These are phyloP conservation scores for Cryptosporidium ubiquitum DNA, from an alignment of 169 alveolate genomes.

Conservation along the genomic window DNA sequence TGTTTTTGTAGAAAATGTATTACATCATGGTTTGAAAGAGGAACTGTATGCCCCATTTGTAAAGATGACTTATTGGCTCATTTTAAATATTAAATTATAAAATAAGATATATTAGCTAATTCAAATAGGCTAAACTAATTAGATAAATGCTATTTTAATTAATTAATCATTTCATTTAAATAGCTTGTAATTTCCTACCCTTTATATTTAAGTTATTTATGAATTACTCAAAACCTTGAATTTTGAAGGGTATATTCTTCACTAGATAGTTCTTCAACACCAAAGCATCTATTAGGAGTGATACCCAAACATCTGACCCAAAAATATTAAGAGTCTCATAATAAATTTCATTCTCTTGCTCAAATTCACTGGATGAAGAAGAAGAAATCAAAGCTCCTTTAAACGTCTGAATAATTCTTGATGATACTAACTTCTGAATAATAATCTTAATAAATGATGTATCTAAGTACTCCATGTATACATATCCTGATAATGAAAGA, in stretches of 20 bases:
- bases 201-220: not conserved
- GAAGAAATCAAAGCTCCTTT: conserved; percentile 7
- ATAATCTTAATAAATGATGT: not conserved
- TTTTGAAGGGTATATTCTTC: conserved; percentile 21
- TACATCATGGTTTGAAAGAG: conserved; percentile 77
- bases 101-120: not conserved
- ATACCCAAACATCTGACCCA: conserved; percentile 42
- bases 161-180: not conserved
- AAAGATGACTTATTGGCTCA: conserved; percentile 77
- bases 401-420: conserved; percentile 28
- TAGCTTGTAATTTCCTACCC: not conserved
- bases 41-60: conserved; percentile 82
- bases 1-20: conserved; percentile 80
- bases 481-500: conserved; percentile 27
- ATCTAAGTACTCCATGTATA: conserved; percentile 2
- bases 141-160: not conserved
- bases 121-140: not conserved
- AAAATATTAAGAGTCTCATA: not conserved
- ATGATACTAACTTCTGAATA: conserved; percentile 2
- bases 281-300: not conserved
- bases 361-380: not conserved
- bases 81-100: conserved; percentile 10
- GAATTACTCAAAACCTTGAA: conserved; percentile 19
- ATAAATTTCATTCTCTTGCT: not conserved
- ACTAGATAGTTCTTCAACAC: not conserved